Evolutionary conservation across 140 eudicot genomes (phyloP), one percentile per base, ranked within the genome.

Genomic region (Bidens hawaiensis): DNA sequence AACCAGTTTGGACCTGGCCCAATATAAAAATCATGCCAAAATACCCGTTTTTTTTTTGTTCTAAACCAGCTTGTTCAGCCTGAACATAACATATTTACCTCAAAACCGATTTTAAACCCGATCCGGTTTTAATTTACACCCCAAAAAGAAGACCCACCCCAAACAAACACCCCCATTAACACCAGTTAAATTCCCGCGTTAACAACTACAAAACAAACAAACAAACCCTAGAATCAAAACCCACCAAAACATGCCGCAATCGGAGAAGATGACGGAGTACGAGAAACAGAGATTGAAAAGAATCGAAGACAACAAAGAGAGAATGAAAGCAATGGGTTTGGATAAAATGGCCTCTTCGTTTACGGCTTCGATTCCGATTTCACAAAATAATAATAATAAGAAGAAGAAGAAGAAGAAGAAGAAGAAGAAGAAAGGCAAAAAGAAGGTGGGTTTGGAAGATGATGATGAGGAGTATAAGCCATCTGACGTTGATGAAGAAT

Each of bases 311-410:
- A 93, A 93, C 76, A 93, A 66, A 53, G 90, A 75, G 14, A 81
- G 97, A 74, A 88, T 93, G 97, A 82, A 75, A 59, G 89, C 95
- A 9, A 40, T 93, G 90, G 99, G 97, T 16, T 61, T 88, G 73
- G 71, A 50, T 16, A 83, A 83, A 65, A 81, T 83, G 78, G 95
- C 95, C 7, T 40, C 56, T 78, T 82, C 85, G 0, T 73, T 93
- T 1, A 76, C 76, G 83, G 70, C 75, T 68, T 67, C 79, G n/a
- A 38, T 42, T 53, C 74, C 69, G 6, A 49, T 63, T 64, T 64
- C 72, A 28, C 72, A 51, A 23, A 79, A 73, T n/a, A n/a, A n/a
- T n/a, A n/a, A n/a, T n/a, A n/a, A n/a, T n/a, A n/a, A n/a, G n/a
- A n/a, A n/a, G n/a, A n/a, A n/a, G n/a, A n/a, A n/a, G n/a, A n/a